These are phyloP conservation scores for Phoma sp. DNA, from an alignment of 2,329 filamentous ascomycete genomes.

Conservation along the genomic window DNA sequence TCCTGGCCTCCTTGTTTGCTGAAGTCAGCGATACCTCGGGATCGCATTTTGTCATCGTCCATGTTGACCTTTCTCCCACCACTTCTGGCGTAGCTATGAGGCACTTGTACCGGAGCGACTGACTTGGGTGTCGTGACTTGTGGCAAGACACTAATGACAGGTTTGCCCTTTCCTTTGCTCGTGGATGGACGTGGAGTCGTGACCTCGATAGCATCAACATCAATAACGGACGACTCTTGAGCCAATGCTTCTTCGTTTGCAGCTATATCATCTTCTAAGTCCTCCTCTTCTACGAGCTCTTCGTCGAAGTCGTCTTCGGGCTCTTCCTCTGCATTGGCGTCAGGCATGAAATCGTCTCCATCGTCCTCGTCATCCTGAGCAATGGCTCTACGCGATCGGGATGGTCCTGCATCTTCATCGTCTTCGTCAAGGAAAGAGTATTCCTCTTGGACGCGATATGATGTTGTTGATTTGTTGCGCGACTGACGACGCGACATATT, in stretches of 20 bases:
- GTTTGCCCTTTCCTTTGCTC: slow-evolving; percentile 10
- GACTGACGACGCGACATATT: slow-evolving; percentile 31
- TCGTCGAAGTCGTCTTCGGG: slow-evolving; percentile 43
- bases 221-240: slow-evolving; percentile 20
- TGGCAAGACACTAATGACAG: background rate
- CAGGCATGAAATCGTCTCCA: slow-evolving; percentile 37
- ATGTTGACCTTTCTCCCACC: slow-evolving; percentile 22
- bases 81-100: slow-evolving; percentile 23
- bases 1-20: slow-evolving; percentile 42
- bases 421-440: slow-evolving; percentile 33
- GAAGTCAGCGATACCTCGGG: slow-evolving; percentile 42
- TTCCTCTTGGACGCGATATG: slow-evolving; percentile 32
- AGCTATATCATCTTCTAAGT: slow-evolving; percentile 27
- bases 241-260: slow-evolving; percentile 23
- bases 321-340: slow-evolving; percentile 34
- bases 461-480: slow-evolving; percentile 26
- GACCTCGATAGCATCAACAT: slow-evolving; percentile 13
- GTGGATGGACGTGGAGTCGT: slow-evolving; percentile 7
- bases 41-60: slow-evolving; percentile 27
- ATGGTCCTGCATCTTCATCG: slow-evolving; percentile 17
- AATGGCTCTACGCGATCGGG: slow-evolving; percentile 17
- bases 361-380: slow-evolving; percentile 28
- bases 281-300: slow-evolving; percentile 40
- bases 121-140: background rate
- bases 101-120: slow-evolving; percentile 10